These are phyloP conservation scores for Colletotrichum somersetense DNA, from an alignment of 2,329 filamentous ascomycete species.

Conservation along the genomic window DNA sequence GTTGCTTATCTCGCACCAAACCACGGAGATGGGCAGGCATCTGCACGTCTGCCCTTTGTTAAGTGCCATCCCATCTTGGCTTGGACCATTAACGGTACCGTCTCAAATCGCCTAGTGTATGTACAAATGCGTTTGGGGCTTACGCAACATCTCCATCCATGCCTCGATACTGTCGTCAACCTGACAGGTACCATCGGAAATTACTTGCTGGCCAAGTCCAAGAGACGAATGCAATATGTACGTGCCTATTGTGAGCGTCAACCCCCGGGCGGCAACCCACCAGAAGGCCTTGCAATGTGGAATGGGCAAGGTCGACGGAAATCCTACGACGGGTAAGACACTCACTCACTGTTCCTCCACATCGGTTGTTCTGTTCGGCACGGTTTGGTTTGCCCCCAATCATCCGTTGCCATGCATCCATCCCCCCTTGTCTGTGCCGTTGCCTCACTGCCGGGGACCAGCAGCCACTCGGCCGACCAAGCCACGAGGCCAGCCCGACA, in stretches of 20 bases:
- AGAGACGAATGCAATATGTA: not conserved
- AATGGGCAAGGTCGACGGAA: not conserved
- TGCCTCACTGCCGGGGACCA: slow-evolving; percentile 22
- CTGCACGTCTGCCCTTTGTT: slow-evolving; percentile 3
- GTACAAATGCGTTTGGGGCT: not conserved
- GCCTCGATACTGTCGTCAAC: not conserved
- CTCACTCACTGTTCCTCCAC: not conserved
- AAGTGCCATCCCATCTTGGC: slow-evolving; percentile 34
- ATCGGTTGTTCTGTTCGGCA: slow-evolving; percentile 4
- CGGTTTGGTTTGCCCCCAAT: slow-evolving; percentile 10
- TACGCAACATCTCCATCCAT: not conserved
- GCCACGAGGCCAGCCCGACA: slow-evolving; percentile 31
- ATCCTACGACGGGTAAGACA: not conserved
- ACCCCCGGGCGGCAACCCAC: slow-evolving; percentile 20
- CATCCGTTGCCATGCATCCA: not conserved
- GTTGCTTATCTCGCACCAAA: slow-evolving; percentile 32
- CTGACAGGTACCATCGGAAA: slow-evolving; percentile 2
- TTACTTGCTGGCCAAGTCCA: slow-evolving; percentile 11
- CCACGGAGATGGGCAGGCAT: slow-evolving; percentile 1
- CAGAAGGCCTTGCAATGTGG: not conserved
- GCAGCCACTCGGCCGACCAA: slow-evolving; percentile 38
- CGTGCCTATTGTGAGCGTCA: slow-evolving; percentile 27
- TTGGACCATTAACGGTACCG: slow-evolving; percentile 7
- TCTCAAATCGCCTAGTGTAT: slow-evolving; percentile 7
- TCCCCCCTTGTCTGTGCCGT: not conserved